Base-by-base conservation (phyloP, 2,329 filamentous ascomycete genomes). In the Phialophora verrucosa region DNA sequence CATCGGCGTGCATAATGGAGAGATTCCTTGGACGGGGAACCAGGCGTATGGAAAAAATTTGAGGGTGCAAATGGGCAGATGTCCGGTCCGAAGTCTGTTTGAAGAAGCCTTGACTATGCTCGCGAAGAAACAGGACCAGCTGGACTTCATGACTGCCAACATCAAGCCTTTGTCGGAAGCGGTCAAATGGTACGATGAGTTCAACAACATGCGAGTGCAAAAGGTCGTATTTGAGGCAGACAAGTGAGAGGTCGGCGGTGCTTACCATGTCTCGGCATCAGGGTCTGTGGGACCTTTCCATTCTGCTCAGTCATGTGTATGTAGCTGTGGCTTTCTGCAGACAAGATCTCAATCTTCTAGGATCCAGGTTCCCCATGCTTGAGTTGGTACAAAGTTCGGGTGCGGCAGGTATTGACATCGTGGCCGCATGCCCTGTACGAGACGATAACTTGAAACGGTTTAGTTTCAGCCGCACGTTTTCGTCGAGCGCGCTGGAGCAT, bases 91-190 rank as follows among this genome's bases (percentile, higher is more conserved):
- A 62, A 89, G 68, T 42, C 85, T 92, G 64, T 91, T 91, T 72
- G 79, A 84, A 12, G 83, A 89, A 65, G 88, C 90, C 10, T 79
- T 92, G 54, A 81, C 84, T 31, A 78, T 91, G 65, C 77, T 93
- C 65, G 86, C 86, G 72, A 85, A 86, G 76, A 89, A 88, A 65
- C 88, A 91, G 73, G 78, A 91, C 74, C 79, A 87, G 63, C 81
- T 92, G 63, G 83, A 85, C 64, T 92, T 92, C 79, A 91, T 92
- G 89, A 88, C 89, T 57, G 88, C 92, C 67, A 88, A 90, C 71
- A 84, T 91, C 71, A 90, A 92, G 88, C 88, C 89, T 1, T 80
- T 92, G 49, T 83, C 83, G 4, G 81, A 89, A 61, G 90, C 89
- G 0, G 83, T 86, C 2, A 84, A 90, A 74, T 90, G 87, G 50